Base-by-base conservation (phyloP, 768 basidiomycete genomes). In the Paxillus involutus region DNA sequence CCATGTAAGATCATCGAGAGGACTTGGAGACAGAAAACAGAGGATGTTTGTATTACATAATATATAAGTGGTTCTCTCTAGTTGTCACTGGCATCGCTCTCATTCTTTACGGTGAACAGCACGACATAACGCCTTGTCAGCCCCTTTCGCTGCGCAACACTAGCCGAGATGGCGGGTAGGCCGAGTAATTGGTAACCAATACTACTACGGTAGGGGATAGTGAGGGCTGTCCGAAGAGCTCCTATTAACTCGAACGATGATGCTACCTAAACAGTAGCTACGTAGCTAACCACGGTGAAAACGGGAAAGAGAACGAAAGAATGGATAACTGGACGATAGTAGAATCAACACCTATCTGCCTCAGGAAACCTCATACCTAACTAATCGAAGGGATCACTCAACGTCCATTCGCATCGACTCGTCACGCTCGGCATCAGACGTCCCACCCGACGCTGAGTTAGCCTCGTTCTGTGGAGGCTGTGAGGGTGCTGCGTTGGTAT, bases 361-460 rank as follows among this genome's bases (percentile, higher is more conserved):
- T 32, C 39, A 6, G 30, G 35, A 47, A 49, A 29, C 26, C 12
- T 13, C 41, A 33, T 37, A 29, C 9, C 16, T 39, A 30, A 11
- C 13, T 21, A 24, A 49, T 1, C 19, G 13, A 50, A 29, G 48
- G 14, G 6, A 51, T 64, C 41, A 60, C 43, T 64, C 60, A 6
- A 35, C 17, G 35, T 62, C 60, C 51, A 59, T 46, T 13, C 45
- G 49, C 33, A 35, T 44, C 21, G 51, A 14, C 47, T 58, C 57
- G 7, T 62, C 59, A 11, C 14, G 33, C 11, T 51, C 59, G 2
- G 13, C 46, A 33, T 37, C 44, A 5, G 32, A 9, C 2, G 8
- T 10, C 26, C 19, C 44, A 37, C 51, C 45, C 21, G 55, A 35
- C 8, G 19, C n/a, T 9, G 51, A 3, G 40, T 44, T 29, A 40